These are phyloP conservation scores for Fusarium cyanostomum DNA, from an alignment of 2,329 filamentous ascomycete genomes.

Conservation along the genomic window DNA sequence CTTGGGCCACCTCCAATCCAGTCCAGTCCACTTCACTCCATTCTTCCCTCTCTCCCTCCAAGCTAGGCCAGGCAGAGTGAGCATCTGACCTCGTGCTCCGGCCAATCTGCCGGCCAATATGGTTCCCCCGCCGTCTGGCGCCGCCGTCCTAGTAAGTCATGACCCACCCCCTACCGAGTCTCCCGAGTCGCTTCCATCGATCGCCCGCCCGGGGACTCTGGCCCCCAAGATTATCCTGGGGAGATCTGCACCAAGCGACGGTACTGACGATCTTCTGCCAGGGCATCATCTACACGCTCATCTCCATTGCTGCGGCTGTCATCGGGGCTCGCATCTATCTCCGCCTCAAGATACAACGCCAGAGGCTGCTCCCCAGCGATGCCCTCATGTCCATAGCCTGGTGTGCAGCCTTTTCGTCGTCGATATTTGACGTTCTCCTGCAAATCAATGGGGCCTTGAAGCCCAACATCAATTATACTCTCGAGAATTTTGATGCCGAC, in stretches of 20 bases:
- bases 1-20: too few species aligned
- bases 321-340: constrained; percentile 28
- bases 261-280: not conserved
- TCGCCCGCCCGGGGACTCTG: not conserved
- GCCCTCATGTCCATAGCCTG: constrained; percentile 17
- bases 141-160: constrained; percentile 3
- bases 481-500: constrained; percentile 17
- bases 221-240: too few species aligned
- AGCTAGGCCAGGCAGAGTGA: not conserved
- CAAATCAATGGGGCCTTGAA: constrained; percentile 2
- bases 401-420: constrained; percentile 1
- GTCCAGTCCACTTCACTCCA: too few species aligned
- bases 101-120: not conserved
- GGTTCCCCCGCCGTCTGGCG: constrained; percentile 1
- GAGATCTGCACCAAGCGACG: not conserved
- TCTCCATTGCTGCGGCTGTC: not conserved
- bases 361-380: constrained; percentile 15
- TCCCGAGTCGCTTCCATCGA: too few species aligned
- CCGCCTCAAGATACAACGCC: constrained; percentile 24
- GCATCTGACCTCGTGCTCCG: too few species aligned
- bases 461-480: constrained; percentile 19
- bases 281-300: constrained; percentile 5
- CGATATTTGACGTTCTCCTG: constrained; percentile 14
- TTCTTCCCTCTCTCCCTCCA: too few species aligned
- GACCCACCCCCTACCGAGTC: not conserved